Conservation (phyloP, 2,329 filamentous ascomycete genomes). For the Microdochium paspali region DNA sequence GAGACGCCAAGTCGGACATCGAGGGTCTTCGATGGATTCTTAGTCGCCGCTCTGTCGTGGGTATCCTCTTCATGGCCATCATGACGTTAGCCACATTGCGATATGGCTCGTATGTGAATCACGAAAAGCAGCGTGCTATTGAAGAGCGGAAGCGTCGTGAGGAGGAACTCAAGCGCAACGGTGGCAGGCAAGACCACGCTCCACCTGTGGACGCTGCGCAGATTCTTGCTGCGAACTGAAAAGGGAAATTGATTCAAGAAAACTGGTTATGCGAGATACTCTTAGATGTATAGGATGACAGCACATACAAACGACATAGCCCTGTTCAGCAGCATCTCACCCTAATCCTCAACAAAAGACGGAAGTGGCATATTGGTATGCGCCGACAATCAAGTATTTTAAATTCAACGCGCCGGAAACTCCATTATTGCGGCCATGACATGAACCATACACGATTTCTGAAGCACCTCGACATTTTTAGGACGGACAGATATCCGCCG, state of each 20-base stretch:
- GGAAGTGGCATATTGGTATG: no score
- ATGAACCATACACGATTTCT: no score
- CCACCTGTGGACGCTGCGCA: conserved; percentile 43
- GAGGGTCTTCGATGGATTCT: conserved; percentile 84
- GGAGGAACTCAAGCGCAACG: conserved; percentile 30
- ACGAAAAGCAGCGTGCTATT: conserved; percentile 37
- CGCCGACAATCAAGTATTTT: no score
- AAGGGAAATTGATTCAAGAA: conserved; percentile 2
- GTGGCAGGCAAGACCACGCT: conserved; percentile 35
- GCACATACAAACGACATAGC: no score
- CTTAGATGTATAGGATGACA: conserved; percentile 12
- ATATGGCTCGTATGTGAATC: conserved; percentile 47
- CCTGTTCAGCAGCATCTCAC: no score
- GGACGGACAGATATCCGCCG: background rate
- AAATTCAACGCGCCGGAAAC: no score
- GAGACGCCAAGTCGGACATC: conserved; percentile 84
- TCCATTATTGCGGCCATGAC: no score
- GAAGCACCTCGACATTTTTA: no score
- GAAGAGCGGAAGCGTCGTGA: conserved; percentile 32
- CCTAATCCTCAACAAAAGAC: no score
- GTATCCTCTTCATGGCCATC: conserved; percentile 58
- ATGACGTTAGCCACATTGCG: conserved; percentile 49
- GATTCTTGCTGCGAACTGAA: conserved; percentile 46
- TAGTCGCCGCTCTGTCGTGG: conserved; percentile 52
- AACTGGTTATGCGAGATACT: conserved; percentile 2